Evolutionary conservation across 345 rosid genomes (phyloP).

Genomic region (Heritiera littoralis): DNA sequence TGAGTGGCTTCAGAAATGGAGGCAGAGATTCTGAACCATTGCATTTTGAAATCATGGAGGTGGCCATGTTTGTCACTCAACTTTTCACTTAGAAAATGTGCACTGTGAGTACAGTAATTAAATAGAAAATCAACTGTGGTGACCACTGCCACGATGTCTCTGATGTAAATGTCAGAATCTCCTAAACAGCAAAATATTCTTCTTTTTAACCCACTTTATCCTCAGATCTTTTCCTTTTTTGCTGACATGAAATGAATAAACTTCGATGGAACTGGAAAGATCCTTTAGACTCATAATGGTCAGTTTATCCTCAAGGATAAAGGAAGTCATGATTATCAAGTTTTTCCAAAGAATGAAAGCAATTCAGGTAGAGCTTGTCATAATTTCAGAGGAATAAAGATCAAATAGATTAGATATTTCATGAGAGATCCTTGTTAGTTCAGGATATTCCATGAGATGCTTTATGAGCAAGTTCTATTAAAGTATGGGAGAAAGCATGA

Average conservation of each 20-base stretch:
- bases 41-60: slow-evolving; percentile 4
- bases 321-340: neutral
- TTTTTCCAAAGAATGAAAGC: neutral
- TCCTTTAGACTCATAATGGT: neutral
- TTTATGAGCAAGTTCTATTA: neutral
- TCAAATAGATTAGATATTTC: neutral
- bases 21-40: slow-evolving; percentile 19
- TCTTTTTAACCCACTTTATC: neutral
- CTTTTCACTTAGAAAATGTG: neutral
- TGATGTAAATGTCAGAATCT: slow-evolving; percentile 12
- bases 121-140: slow-evolving; percentile 17
- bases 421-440: neutral
- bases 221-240: neutral
- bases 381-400: neutral
- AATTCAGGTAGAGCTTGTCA: slow-evolving; percentile 2
- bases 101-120: neutral
- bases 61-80: slow-evolving; percentile 2
- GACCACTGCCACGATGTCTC: slow-evolving; percentile 9
- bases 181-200: neutral
- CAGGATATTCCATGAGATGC: slow-evolving; percentile 3
- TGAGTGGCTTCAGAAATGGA: slow-evolving; percentile 16
- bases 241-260: slow-evolving; percentile 18
- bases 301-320: neutral
- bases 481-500: neutral
- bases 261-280: neutral